These are phyloP conservation scores for Epichloe elymi DNA, from an alignment of 2,329 filamentous ascomycete genomes.

Conservation along the genomic window DNA sequence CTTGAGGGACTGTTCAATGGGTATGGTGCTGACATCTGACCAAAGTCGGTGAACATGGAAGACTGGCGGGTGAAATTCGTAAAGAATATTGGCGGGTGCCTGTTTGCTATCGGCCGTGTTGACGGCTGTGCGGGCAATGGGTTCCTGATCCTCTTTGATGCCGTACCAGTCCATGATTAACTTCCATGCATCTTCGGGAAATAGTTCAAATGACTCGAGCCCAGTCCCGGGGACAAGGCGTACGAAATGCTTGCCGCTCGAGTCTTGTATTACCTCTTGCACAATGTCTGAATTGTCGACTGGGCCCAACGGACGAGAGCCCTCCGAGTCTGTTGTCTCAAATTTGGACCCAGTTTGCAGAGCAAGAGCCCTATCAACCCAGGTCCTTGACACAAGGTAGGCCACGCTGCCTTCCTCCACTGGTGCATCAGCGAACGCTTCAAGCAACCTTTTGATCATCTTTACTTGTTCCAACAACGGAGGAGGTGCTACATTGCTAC, in stretches of 20 bases:
- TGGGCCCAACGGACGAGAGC: constrained; percentile 52
- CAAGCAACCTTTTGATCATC: constrained; percentile 50
- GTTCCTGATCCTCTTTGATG: constrained; percentile 50
- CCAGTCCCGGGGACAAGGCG: constrained; percentile 58
- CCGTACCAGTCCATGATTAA: constrained; percentile 75
- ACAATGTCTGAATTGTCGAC: constrained; percentile 82
- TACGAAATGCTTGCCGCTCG: constrained; percentile 46
- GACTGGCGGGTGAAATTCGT: constrained; percentile 73
- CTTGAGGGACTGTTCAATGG: constrained; percentile 45
- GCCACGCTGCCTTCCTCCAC: constrained; percentile 60
- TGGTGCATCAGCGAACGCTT: constrained; percentile 36
- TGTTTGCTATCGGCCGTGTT: constrained; percentile 44
- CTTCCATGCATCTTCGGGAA: constrained; percentile 72
- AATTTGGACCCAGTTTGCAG: constrained; percentile 46
- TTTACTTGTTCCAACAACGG: constrained; percentile 50
- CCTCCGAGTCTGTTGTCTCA: constrained; percentile 43
- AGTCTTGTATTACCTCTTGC: constrained; percentile 41
- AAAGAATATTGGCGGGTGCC: constrained; percentile 52
- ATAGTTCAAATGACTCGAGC: constrained; percentile 60
- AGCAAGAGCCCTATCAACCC: constrained; percentile 63
- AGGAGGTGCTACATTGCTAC: constrained; percentile 16
- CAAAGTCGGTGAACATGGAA: constrained; percentile 75
- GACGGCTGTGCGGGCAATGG: constrained; percentile 65
- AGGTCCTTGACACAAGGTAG: constrained; percentile 65
- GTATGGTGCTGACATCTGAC: constrained; percentile 42